These are phyloP conservation scores for Fusarium oligoseptatum DNA, from an alignment of 2,329 filamentous ascomycete species.

Conservation along the genomic window DNA sequence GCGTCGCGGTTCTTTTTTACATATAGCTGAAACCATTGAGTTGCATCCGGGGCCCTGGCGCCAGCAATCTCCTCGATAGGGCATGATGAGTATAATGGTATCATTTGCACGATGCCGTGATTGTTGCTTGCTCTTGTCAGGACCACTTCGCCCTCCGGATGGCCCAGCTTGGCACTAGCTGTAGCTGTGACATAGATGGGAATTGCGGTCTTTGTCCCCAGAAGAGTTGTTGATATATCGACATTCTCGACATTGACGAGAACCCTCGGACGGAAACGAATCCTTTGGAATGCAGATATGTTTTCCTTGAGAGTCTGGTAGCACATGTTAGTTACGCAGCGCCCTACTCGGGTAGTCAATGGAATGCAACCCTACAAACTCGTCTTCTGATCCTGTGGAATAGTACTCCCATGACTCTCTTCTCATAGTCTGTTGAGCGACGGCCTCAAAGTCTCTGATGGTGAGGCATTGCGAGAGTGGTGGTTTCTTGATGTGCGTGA, in stretches of 20 bases:
- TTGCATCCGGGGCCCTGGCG: neutral
- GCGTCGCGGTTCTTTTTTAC: conserved; percentile 24
- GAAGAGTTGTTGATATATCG: conserved; percentile 14
- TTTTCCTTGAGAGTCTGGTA: conserved; percentile 23
- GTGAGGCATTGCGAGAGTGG: conserved; percentile 15
- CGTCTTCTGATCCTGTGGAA: conserved; percentile 30
- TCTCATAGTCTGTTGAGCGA: conserved; percentile 12
- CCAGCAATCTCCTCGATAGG: neutral
- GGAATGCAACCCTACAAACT: conserved; percentile 16
- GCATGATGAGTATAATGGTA: conserved; percentile 25
- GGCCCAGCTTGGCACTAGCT: conserved; percentile 21
- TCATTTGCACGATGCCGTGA: conserved; percentile 26
- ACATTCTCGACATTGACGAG: conserved; percentile 28
- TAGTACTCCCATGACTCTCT: conserved; percentile 28
- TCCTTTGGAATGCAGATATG: neutral
- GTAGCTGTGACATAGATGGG: conserved; percentile 30
- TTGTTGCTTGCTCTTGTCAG: conserved; percentile 15
- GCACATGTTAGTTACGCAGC: accelerated
- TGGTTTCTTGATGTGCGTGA: neutral
- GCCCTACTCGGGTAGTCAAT: too few relatives aligned
- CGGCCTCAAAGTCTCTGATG: conserved; percentile 18
- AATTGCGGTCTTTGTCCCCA: neutral
- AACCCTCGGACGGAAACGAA: conserved; percentile 20
- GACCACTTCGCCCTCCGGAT: conserved; percentile 22
- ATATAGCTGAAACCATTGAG: conserved; percentile 28